Base-by-base conservation (phyloP, 2,329 filamentous ascomycete species). In the Cordyceps cicadae region DNA sequence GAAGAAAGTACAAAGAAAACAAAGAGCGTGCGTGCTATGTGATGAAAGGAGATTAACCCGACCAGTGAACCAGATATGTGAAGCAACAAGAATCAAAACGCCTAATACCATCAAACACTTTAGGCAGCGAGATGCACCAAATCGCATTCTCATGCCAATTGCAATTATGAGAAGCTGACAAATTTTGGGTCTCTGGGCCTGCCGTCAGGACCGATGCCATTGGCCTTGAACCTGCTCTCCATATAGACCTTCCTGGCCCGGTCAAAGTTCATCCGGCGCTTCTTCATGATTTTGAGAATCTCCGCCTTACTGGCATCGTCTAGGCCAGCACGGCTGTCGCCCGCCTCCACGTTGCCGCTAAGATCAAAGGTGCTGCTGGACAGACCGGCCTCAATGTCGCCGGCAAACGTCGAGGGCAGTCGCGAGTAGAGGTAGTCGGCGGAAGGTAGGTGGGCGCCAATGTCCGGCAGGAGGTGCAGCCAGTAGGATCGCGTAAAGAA, bases 141-240 rank as follows among this genome's bases (percentile, higher is more conserved):
- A 55, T 37, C 51, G 14, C 37, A 26, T 52, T 46, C 15, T 19
- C 21, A 6, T 34, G 19, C 49, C 54, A 14, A 14, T 52, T 48
- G 26, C 15, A 34, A 12, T 43, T 72, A 77, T 51, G 75, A 77
- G 75, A 97, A 97, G 71, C 90, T 95, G 62, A 97, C 92, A 71
- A 96, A 96, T 78, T 97, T 97, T 64, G 92, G 92, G 77, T 97
- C 93, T 71, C 86, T 83, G 64, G 94, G 94, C 67, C 87, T 77
- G 5, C 94, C 94, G 74, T 99, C 94, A 5, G 89, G 82, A 1
- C 87, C 91, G 71, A 99, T 97, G 56, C 90, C 89, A 69, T 96
- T 90, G 71, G 87, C 91, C 71, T 85, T 86, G 76, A 99, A 96
- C 62, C 87, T 81, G 68, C 89, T 85, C 77, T 97, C 89, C 76